Conservation (phyloP, 202 grass and related monocot genomes). For the Schoenoplectus tabernaemontani region DNA sequence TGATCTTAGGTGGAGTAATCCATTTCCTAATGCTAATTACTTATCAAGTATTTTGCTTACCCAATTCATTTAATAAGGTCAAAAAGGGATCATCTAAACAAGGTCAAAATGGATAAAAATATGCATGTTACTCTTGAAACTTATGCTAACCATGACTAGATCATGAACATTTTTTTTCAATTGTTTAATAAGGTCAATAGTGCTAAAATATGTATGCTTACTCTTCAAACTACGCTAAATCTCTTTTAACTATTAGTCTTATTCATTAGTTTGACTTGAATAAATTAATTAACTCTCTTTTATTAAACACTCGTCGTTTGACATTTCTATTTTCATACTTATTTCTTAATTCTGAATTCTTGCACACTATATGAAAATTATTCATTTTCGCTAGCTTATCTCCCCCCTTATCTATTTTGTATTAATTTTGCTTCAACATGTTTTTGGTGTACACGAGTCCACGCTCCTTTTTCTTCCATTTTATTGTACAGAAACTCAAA, state of each 20-base stretch:
- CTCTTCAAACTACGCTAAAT: background rate
- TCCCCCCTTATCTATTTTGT: background rate
- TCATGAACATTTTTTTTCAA: background rate
- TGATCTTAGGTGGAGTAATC: background rate
- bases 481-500: background rate
- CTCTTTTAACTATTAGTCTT: background rate
- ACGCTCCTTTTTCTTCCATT: background rate
- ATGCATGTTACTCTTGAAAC: background rate
- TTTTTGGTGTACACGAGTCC: background rate
- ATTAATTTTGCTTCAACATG: background rate
- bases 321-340: background rate
- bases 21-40: background rate
- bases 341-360: background rate
- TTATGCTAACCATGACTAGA: background rate
- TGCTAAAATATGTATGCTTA: background rate
- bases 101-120: background rate
- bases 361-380: background rate
- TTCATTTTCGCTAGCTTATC: background rate
- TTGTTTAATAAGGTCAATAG: background rate
- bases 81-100: no score
- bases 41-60: background rate
- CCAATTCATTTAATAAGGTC: background rate
- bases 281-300: background rate
- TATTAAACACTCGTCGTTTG: background rate
- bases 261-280: background rate